Conservation (phyloP, 1,139 yeast genomes). For the Sugiyamaella novakii region DNA sequence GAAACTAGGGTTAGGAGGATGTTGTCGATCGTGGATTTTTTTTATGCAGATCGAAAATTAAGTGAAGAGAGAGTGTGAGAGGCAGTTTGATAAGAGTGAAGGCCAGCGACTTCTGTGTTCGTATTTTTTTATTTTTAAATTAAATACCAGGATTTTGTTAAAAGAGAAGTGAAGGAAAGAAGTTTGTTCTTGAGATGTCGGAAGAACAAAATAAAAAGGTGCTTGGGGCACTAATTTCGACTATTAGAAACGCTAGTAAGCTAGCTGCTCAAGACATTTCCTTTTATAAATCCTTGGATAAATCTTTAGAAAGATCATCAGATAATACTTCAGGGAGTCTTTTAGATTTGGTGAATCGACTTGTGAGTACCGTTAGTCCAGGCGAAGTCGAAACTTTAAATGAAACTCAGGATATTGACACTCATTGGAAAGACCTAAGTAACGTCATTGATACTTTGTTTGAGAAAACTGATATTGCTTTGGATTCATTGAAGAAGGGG, state of each 20-base stretch:
- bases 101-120: no score
- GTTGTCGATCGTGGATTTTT: slow-evolving; percentile 1
- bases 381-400: slow-evolving; percentile 38
- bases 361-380: slow-evolving; percentile 51
- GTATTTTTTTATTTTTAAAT: no score
- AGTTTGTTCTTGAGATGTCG: no score
- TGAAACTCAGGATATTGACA: slow-evolving; percentile 50
- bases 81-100: no score
- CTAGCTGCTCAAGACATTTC: slow-evolving; percentile 79
- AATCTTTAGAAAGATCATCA: slow-evolving; percentile 48
- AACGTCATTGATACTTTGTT: slow-evolving; percentile 67
- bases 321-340: slow-evolving; percentile 51
- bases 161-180: not conserved
- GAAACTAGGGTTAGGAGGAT: slow-evolving; percentile 9
- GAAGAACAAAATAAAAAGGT: slow-evolving; percentile 31
- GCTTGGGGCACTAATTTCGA: slow-evolving; percentile 32
- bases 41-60: slow-evolving; percentile 11
- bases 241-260: slow-evolving; percentile 70
- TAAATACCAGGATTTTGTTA: no score
- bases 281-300: slow-evolving; percentile 72
- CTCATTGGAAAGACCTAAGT: slow-evolving; percentile 65
- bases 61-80: not conserved
- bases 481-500: slow-evolving; percentile 50
- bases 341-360: slow-evolving; percentile 54
- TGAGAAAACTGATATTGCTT: slow-evolving; percentile 71